phyloP scores from a whole-genome alignment of 2,329 filamentous ascomycete genomes.

The Dryadomyces sulphureus region DNA sequence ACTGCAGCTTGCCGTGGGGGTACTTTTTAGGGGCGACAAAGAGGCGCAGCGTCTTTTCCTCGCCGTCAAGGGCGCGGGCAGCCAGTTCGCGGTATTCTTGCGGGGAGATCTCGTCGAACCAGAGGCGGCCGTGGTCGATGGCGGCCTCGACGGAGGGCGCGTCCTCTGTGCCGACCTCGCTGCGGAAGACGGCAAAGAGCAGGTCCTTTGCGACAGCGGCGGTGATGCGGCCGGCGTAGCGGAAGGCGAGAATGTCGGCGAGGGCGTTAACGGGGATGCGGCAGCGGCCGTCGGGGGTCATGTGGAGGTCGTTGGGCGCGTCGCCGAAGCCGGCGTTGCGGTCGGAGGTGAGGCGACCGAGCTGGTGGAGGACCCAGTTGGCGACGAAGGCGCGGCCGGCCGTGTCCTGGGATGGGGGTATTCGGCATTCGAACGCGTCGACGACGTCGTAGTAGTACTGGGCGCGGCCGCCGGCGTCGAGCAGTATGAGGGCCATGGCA shows the following conservation, averaged over 20 bases:
- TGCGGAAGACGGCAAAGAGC: slow-evolving; percentile 35
- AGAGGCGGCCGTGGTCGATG: slow-evolving; percentile 32
- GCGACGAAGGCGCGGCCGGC: slow-evolving; percentile 26
- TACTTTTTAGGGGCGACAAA: slow-evolving; percentile 28
- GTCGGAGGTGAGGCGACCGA: slow-evolving; percentile 51
- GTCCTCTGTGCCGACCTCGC: slow-evolving; percentile 19
- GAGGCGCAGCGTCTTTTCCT: slow-evolving; percentile 30
- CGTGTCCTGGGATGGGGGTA: neutral
- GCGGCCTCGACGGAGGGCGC: slow-evolving; percentile 23
- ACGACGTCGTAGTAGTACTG: slow-evolving; percentile 69
- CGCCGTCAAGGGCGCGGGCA: slow-evolving; percentile 25
- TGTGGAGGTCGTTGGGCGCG: slow-evolving; percentile 12
- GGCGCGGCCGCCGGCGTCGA: slow-evolving; percentile 65
- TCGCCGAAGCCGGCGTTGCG: slow-evolving; percentile 11
- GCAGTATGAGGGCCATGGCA: slow-evolving; percentile 59
- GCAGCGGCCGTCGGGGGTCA: slow-evolving; percentile 31
- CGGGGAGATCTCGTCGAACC: slow-evolving; percentile 36
- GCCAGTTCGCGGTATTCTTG: slow-evolving; percentile 35
- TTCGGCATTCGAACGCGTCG: slow-evolving; percentile 22
- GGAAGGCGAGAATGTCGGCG: slow-evolving; percentile 33
- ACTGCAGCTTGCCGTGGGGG: slow-evolving; percentile 46
- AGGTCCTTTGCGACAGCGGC: slow-evolving; percentile 44
- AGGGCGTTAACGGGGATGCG: slow-evolving; percentile 31
- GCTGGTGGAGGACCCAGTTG: slow-evolving; percentile 62
- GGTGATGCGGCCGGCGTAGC: slow-evolving; percentile 34